Conservation (phyloP, 2,329 filamentous ascomycete species). For the Xylariaceae sp. region DNA sequence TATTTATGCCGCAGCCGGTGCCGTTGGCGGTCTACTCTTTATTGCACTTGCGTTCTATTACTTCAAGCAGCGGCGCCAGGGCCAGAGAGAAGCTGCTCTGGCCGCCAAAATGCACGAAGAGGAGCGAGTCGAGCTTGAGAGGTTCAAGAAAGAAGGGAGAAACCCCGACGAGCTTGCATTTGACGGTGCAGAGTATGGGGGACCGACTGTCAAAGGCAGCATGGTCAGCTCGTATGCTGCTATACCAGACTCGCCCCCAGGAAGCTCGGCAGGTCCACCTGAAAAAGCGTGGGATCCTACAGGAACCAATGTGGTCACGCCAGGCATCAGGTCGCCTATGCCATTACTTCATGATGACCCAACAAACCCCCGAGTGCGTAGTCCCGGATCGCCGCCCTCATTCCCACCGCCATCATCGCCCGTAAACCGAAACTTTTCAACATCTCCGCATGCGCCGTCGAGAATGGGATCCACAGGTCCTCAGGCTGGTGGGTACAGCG, state of each 20-base stretch:
- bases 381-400: slow-evolving; percentile 31
- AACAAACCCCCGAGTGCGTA: slow-evolving; percentile 25
- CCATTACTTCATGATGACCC: slow-evolving; percentile 22
- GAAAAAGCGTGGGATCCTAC: slow-evolving; percentile 31
- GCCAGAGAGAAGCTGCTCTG: slow-evolving; percentile 56
- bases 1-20: slow-evolving; percentile 57
- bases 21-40: slow-evolving; percentile 45
- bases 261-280: slow-evolving; percentile 26
- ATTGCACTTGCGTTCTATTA: slow-evolving; percentile 56
- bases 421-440: slow-evolving; percentile 38
- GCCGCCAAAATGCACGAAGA: slow-evolving; percentile 52
- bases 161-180: slow-evolving; percentile 49
- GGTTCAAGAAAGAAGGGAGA: slow-evolving; percentile 54
- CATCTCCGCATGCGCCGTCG: slow-evolving; percentile 34
- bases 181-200: slow-evolving; percentile 22
- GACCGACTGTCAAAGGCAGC: slow-evolving; percentile 22
- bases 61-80: slow-evolving; percentile 59
- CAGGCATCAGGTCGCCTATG: slow-evolving; percentile 6
- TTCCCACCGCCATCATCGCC: slow-evolving; percentile 32
- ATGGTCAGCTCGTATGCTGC: slow-evolving; percentile 25
- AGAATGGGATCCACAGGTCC: slow-evolving; percentile 38
- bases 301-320: slow-evolving; percentile 11
- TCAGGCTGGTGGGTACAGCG: slow-evolving; percentile 23
- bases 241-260: slow-evolving; percentile 28
- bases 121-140: slow-evolving; percentile 58